phyloP scores from a whole-genome alignment of 1,284 basidiomycete genomes.

The Stygiomarasmius scandens region DNA sequence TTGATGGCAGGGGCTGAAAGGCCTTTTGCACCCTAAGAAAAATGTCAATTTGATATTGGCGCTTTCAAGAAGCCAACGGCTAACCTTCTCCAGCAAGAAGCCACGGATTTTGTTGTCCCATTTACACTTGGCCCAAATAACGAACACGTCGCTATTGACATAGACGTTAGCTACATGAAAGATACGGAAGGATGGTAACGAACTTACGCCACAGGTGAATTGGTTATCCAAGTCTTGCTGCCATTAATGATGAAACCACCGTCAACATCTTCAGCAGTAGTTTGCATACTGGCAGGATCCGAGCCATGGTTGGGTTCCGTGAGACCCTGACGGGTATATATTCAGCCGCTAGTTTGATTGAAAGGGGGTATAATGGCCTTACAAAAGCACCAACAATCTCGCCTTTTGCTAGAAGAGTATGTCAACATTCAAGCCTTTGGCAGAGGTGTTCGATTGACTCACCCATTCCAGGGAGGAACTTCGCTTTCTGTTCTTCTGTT shows the following conservation, averaged over 20 bases:
- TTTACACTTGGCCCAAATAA: constrained; percentile 94
- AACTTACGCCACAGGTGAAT: constrained; percentile 83
- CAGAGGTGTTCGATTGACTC: constrained; percentile 18
- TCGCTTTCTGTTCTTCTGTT: constrained; percentile 87
- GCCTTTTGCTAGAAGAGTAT: constrained; percentile 64
- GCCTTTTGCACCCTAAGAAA: constrained; percentile 74
- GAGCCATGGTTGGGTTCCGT: constrained; percentile 98
- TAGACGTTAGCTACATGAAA: constrained; percentile 4
- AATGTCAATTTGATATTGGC: background rate
- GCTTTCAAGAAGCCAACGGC: background rate
- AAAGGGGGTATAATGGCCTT: constrained; percentile 30
- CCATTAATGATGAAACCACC: constrained; percentile 89
- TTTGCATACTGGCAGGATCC: constrained; percentile 94
- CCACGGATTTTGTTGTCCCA: constrained; percentile 94
- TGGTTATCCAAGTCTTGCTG: constrained; percentile 97
- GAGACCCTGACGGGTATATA: constrained; percentile 62
- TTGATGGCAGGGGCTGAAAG: constrained; percentile 87
- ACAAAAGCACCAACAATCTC: constrained; percentile 94
- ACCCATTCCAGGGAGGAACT: constrained; percentile 87
- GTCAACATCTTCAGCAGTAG: constrained; percentile 81
- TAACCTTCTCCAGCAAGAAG: constrained; percentile 89
- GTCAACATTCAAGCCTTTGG: background rate
- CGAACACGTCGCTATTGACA: constrained; percentile 70
- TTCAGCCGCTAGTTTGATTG: background rate
- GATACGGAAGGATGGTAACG: constrained; percentile 1